phyloP scores from a whole-genome alignment of 495 filamentous ascomycete species.

The Xylaria acuta region DNA sequence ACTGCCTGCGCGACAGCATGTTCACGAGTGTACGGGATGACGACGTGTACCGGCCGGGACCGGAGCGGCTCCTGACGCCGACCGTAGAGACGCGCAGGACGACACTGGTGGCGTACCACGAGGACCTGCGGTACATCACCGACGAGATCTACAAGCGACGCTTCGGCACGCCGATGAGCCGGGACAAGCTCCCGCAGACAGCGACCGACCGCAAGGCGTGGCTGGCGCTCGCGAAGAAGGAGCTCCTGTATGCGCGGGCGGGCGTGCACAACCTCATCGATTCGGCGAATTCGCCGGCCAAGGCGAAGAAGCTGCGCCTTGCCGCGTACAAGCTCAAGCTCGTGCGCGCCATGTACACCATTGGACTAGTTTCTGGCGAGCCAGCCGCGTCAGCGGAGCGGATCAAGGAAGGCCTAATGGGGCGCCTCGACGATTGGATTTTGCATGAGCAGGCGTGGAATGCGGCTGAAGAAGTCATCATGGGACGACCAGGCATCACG shows the following conservation, averaged over 20 bases:
- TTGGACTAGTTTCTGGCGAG: slow-evolving; percentile 17
- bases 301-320: slow-evolving; percentile 19
- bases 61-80: slow-evolving; percentile 25
- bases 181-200: slow-evolving; percentile 7
- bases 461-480: neutral
- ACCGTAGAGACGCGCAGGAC: slow-evolving; percentile 16
- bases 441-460: slow-evolving; percentile 18
- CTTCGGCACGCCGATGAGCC: neutral
- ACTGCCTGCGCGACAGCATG: slow-evolving; percentile 19
- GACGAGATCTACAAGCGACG: slow-evolving; percentile 1
- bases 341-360: slow-evolving; percentile 27
- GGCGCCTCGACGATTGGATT: slow-evolving; percentile 19
- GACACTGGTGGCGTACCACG: slow-evolving; percentile 9
- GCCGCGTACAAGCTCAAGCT: slow-evolving; percentile 19
- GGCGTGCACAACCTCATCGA: neutral
- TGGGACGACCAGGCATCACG: neutral
- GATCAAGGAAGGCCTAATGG: slow-evolving; percentile 9
- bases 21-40: neutral
- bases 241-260: slow-evolving; percentile 4
- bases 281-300: neutral
- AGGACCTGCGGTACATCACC: slow-evolving; percentile 2
- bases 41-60: neutral
- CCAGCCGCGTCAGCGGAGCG: neutral
- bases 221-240: neutral
- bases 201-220: neutral